Conservation (phyloP, 1,284 basidiomycete genomes). For the Microbotryum violaceum region DNA sequence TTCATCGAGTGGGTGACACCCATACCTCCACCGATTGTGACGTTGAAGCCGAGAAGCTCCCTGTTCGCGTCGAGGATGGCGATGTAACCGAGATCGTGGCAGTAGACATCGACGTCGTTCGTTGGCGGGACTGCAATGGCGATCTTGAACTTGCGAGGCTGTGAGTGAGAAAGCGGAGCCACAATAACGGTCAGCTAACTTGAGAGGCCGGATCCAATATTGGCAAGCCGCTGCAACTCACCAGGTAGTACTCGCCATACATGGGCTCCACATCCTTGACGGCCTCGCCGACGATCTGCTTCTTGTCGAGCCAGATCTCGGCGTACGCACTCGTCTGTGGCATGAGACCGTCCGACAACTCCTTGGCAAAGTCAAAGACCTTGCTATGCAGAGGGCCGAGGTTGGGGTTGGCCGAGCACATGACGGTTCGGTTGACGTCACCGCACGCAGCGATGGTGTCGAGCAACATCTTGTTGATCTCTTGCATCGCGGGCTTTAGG, state of each 20-base stretch:
- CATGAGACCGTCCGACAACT: slow-evolving; percentile 76
- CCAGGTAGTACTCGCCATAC: slow-evolving; percentile 95
- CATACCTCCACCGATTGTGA: slow-evolving; percentile 75
- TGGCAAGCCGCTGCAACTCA: slow-evolving; percentile 56
- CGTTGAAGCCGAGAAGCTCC: slow-evolving; percentile 44
- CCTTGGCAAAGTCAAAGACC: slow-evolving; percentile 79
- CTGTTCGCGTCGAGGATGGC: slow-evolving; percentile 55
- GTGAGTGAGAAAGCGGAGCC: neutral
- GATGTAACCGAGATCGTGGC: slow-evolving; percentile 66
- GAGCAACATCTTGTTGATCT: slow-evolving; percentile 82
- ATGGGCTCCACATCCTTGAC: slow-evolving; percentile 90
- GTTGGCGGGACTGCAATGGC: slow-evolving; percentile 92
- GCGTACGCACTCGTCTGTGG: slow-evolving; percentile 92
- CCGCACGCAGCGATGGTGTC: slow-evolving; percentile 98
- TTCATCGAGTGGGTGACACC: slow-evolving; percentile 98
- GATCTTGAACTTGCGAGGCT: slow-evolving; percentile 75
- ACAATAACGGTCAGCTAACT: slow-evolving; percentile 1
- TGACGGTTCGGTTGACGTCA: slow-evolving; percentile 82
- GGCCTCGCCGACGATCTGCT: slow-evolving; percentile 82
- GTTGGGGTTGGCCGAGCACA: slow-evolving; percentile 84
- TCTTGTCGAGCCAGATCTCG: slow-evolving; percentile 98
- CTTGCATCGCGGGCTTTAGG: slow-evolving; percentile 91
- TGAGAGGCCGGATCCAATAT: neutral
- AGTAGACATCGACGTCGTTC: slow-evolving; percentile 93
- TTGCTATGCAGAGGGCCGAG: slow-evolving; percentile 75